Evolutionary conservation across 2,329 filamentous ascomycete species (phyloP).

Genomic region (Penicillium fuscoglaucum): DNA sequence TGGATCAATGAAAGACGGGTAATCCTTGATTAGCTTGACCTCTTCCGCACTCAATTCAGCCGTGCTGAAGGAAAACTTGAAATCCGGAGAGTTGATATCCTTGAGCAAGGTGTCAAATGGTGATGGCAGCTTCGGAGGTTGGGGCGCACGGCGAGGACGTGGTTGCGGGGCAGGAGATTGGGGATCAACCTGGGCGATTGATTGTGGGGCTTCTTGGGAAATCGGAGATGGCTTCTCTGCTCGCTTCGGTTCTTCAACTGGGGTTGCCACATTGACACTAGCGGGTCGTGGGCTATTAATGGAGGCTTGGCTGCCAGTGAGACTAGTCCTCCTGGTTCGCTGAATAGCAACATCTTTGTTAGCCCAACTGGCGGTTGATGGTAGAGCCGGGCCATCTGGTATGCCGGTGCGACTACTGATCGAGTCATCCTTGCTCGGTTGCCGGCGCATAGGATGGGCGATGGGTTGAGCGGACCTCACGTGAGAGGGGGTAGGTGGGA

Average conservation of each 20-base stretch:
- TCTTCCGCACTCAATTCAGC: constrained; percentile 50
- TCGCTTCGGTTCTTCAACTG: constrained; percentile 38
- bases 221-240: constrained; percentile 33
- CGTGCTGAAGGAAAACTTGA: constrained; percentile 57
- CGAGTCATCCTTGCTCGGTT: constrained; percentile 72
- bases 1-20: constrained; percentile 79
- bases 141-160: constrained; percentile 17
- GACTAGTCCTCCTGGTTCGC: constrained; percentile 67
- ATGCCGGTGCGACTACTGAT: constrained; percentile 57
- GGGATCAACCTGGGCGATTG: constrained; percentile 26
- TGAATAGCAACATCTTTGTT: constrained; percentile 65
- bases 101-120: constrained; percentile 45
- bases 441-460: constrained; percentile 65
- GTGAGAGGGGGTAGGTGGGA: constrained; percentile 50
- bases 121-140: constrained; percentile 27
- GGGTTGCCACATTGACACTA: constrained; percentile 45
- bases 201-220: constrained; percentile 28
- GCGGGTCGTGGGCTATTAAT: constrained; percentile 69
- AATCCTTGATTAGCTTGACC: constrained; percentile 54
- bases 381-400: constrained; percentile 85
- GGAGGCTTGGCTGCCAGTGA: constrained; percentile 76
- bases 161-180: constrained; percentile 25
- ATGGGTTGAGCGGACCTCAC: constrained; percentile 55
- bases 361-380: constrained; percentile 92
- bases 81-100: constrained; percentile 50